Conservation (phyloP, 2,329 filamentous ascomycete species). For the Microsporum canis region DNA sequence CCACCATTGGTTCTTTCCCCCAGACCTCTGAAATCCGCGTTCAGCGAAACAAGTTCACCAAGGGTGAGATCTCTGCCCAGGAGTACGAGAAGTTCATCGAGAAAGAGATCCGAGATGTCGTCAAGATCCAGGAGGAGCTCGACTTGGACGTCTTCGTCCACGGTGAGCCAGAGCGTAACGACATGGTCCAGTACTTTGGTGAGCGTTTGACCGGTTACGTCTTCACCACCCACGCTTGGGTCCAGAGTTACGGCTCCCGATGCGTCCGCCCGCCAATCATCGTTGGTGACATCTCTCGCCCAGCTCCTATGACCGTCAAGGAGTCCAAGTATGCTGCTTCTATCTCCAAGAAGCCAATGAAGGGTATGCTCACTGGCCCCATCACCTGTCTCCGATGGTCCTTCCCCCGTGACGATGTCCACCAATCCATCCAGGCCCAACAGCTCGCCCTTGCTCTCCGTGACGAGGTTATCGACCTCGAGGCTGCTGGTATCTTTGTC, state of each 20-base stretch:
- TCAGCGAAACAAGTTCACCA: slow-evolving; percentile 96
- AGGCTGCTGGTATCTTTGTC: slow-evolving; percentile 90
- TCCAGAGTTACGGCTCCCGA: slow-evolving; percentile 95
- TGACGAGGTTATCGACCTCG: slow-evolving; percentile 95
- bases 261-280: slow-evolving; percentile 98
- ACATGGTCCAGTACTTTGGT: slow-evolving; percentile 99
- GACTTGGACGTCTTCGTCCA: slow-evolving; percentile 94
- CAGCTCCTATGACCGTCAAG: slow-evolving; percentile 97
- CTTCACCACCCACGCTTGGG: slow-evolving; percentile 99
- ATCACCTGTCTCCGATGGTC: slow-evolving; percentile 99
- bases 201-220: slow-evolving; percentile 93
- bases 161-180: slow-evolving; percentile 98
- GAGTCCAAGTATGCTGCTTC: slow-evolving; percentile 98
- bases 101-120: slow-evolving; percentile 90
- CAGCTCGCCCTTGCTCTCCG: slow-evolving; percentile 97
- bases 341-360: slow-evolving; percentile 98
- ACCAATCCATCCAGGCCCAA: slow-evolving; percentile 97
- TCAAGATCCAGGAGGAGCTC: slow-evolving; percentile 97
- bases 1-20: slow-evolving; percentile 98
- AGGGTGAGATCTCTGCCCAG: slow-evolving; percentile 83
- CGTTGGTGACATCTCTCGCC: slow-evolving; percentile 95
- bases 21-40: slow-evolving; percentile 98
- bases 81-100: slow-evolving; percentile 99
- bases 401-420: slow-evolving; percentile 98
- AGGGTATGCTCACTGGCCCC: slow-evolving; percentile 99